Evolutionary conservation across 192 early-diverging fungal species (phyloP).

Genomic region (Dissophora globulifera): DNA sequence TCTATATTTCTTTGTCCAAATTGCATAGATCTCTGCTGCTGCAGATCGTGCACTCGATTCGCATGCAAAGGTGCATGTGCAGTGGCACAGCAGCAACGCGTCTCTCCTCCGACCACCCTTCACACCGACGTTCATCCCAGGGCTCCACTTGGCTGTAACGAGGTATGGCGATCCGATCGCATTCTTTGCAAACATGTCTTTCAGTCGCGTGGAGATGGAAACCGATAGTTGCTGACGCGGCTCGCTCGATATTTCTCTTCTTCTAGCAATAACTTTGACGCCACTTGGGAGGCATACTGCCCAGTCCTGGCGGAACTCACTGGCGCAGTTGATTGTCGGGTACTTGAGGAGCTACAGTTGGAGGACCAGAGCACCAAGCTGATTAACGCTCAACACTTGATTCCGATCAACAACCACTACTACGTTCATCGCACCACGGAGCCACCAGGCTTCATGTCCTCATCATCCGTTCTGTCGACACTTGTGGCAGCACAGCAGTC

Average conservation of each 20-base stretch:
- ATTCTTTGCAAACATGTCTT: too few relatives aligned
- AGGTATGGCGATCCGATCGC: too few relatives aligned
- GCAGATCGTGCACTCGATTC: not conserved
- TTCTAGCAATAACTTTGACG: slow-evolving; percentile 19
- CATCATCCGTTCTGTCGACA: slow-evolving; percentile 10
- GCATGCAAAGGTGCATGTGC: slow-evolving; percentile 21
- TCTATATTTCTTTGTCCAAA: not conserved
- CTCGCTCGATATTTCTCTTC: too few relatives aligned
- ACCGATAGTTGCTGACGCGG: too few relatives aligned
- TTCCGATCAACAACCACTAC: slow-evolving; percentile 21
- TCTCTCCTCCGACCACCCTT: slow-evolving; percentile 49
- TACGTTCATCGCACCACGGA: slow-evolving; percentile 23
- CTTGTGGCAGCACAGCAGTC: slow-evolving; percentile 29
- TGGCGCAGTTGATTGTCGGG: slow-evolving; percentile 31
- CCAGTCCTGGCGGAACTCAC: slow-evolving; percentile 16
- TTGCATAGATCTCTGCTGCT: not conserved
- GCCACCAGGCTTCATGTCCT: slow-evolving; percentile 29
- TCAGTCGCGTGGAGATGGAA: too few relatives aligned
- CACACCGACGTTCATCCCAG: slow-evolving; percentile 33
- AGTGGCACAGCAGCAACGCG: slow-evolving; percentile 35
- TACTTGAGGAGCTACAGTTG: not conserved
- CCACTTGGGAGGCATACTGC: slow-evolving; percentile 32
- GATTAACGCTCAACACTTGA: slow-evolving; percentile 19
- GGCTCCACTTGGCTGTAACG: slow-evolving; percentile 34
- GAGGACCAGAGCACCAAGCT: slow-evolving; percentile 6